Percentiles rank a stretch among this genome's conserved stretches.
Conservation (phyloP, 495 filamentous ascomycete genomes). For the Glonium stellatum region DNA sequence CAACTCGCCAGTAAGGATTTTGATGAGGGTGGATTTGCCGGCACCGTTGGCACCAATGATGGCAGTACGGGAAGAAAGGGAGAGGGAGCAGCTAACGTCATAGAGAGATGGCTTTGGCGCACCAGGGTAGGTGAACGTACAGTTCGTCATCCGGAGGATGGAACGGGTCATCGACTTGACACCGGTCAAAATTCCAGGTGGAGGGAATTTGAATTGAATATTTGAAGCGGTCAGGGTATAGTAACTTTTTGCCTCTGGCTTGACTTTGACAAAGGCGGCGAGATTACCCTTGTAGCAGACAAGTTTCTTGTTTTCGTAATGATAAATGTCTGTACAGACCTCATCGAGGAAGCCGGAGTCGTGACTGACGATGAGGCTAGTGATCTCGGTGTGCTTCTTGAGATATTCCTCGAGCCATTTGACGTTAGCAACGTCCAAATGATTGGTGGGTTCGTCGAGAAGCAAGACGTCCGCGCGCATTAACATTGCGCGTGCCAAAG, state of each 20-base stretch:
- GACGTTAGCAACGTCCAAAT: slow-evolving; percentile 93
- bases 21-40: slow-evolving; percentile 97
- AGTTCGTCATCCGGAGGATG: slow-evolving; percentile 91
- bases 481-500: slow-evolving; percentile 92
- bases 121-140: slow-evolving; percentile 83
- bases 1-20: slow-evolving; percentile 91
- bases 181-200: slow-evolving; percentile 86
- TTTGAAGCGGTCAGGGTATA: slow-evolving; percentile 90
- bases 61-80: slow-evolving; percentile 85
- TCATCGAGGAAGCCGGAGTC: slow-evolving; percentile 96
- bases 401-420: slow-evolving; percentile 94
- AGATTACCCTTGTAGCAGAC: slow-evolving; percentile 93
- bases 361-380: slow-evolving; percentile 94
- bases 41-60: slow-evolving; percentile 98
- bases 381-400: slow-evolving; percentile 93
- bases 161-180: slow-evolving; percentile 90
- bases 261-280: slow-evolving; percentile 80
- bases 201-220: slow-evolving; percentile 95
- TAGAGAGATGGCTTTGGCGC: slow-evolving; percentile 77
- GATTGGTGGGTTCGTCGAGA: slow-evolving; percentile 98
- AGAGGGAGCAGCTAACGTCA: slow-evolving; percentile 78
- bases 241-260: slow-evolving; percentile 96
- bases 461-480: slow-evolving; percentile 90
- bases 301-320: slow-evolving; percentile 97
- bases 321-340: slow-evolving; percentile 98